Conservation (phyloP, 2,329 filamentous ascomycete genomes). For the Trichoderma sp. region DNA sequence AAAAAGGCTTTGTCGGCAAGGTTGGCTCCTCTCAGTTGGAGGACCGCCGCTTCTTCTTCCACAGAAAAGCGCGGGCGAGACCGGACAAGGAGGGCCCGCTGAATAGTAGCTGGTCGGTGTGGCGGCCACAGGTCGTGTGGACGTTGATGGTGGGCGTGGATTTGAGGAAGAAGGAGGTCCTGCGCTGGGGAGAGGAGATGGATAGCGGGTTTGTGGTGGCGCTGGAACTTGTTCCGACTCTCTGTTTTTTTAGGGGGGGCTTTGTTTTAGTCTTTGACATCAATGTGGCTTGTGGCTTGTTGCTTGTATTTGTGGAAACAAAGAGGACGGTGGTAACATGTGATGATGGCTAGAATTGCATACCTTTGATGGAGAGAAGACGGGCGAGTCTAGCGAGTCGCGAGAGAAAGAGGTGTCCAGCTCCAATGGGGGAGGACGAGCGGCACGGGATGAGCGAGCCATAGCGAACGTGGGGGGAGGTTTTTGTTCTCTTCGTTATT, state of each 20-base stretch:
- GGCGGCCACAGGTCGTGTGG: slow-evolving; percentile 54
- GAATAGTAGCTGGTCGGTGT: slow-evolving; percentile 53
- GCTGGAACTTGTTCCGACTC: slow-evolving; percentile 14
- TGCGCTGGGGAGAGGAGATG: slow-evolving; percentile 24
- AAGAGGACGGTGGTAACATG: background rate
- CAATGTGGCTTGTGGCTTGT: background rate
- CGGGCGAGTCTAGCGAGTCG: slow-evolving; percentile 5
- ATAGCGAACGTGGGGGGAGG: slow-evolving; percentile 14
- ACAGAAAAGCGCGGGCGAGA: slow-evolving; percentile 34
- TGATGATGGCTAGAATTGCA: background rate
- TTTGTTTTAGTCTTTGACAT: background rate
- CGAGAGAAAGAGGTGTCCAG: slow-evolving; percentile 2
- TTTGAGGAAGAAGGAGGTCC: slow-evolving; percentile 35
- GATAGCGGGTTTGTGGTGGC: slow-evolving; percentile 3
- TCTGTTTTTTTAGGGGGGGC: slow-evolving; percentile 4
- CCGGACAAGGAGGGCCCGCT: slow-evolving; percentile 46
- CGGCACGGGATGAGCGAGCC: slow-evolving; percentile 6
- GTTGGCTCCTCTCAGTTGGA: background rate
- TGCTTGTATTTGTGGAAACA: background rate
- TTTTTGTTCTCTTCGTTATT: background rate
- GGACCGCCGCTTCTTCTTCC: background rate
- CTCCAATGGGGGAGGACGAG: slow-evolving; percentile 13
- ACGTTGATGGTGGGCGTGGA: slow-evolving; percentile 46
- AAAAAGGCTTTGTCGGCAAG: background rate
- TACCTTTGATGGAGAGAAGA: slow-evolving; percentile 16